These are phyloP conservation scores for Leptographium procerum DNA, from an alignment of 2,329 filamentous ascomycete species.

Conservation along the genomic window DNA sequence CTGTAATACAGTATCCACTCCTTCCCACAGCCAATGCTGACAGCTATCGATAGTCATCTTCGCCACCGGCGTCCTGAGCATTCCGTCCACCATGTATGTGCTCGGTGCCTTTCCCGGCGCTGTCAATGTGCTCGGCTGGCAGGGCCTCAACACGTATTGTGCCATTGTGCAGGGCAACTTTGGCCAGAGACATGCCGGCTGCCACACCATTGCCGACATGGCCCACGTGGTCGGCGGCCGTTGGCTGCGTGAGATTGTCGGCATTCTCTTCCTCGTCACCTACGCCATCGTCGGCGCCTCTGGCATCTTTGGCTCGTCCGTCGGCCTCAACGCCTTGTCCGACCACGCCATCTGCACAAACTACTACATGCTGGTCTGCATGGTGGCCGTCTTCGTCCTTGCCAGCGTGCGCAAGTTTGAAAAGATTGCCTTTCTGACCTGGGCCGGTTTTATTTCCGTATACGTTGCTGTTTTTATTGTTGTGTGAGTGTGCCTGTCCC, in stretches of 20 bases:
- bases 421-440: conserved; percentile 37
- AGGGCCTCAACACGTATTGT: conserved; percentile 27
- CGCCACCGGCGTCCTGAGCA: conserved; percentile 49
- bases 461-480: conserved; percentile 45
- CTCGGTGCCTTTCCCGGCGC: conserved; percentile 74
- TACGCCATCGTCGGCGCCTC: conserved; percentile 20
- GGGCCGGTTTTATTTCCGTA: conserved; percentile 42
- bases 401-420: conserved; percentile 31
- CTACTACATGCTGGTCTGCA: conserved; percentile 45
- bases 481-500: conserved; percentile 15
- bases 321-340: conserved; percentile 47
- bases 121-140: conserved; percentile 63
- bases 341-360: conserved; percentile 15
- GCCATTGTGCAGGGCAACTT: conserved; percentile 29
- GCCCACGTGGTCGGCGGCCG: conserved; percentile 41
- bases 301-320: conserved; percentile 49
- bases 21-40: not conserved
- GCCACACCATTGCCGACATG: conserved; percentile 41
- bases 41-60: conserved; percentile 12
- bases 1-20: not conserved
- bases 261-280: conserved; percentile 39
- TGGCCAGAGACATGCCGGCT: conserved; percentile 25
- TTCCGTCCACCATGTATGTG: conserved; percentile 55
- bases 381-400: conserved; percentile 36
- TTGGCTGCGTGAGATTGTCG: conserved; percentile 39